Conservation (phyloP, 345 rosid genomes). For the Bruguiera gymnorhiza region DNA sequence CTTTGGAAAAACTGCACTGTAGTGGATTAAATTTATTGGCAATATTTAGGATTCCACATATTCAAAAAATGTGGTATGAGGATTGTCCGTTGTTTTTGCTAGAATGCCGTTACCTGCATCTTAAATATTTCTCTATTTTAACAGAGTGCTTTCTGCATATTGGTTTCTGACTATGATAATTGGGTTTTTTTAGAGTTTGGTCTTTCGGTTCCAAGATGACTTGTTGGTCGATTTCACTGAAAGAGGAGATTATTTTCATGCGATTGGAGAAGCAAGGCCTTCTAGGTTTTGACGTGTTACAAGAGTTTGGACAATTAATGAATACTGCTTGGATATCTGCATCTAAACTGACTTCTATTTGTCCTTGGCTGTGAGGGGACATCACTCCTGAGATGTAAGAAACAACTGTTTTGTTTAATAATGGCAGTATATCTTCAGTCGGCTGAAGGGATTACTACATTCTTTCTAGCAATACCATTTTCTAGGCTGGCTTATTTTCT, state of each 20-base stretch:
- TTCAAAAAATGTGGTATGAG: not conserved
- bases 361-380: not conserved
- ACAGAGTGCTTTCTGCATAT: not conserved
- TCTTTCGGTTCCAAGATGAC: constrained; percentile 87
- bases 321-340: not conserved
- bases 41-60: not conserved
- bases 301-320: constrained; percentile 13
- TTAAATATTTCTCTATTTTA: not conserved
- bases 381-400: not conserved
- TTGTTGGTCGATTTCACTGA: constrained; percentile 18
- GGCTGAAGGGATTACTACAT: not conserved
- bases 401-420: not conserved
- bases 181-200: constrained; percentile 58
- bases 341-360: not conserved
- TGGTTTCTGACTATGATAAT: constrained; percentile 24
- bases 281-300: constrained; percentile 4
- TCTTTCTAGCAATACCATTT: too few species aligned
- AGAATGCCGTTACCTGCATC: not conserved
- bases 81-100: not conserved
- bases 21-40: not conserved
- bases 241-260: constrained; percentile 19
- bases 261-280: constrained; percentile 29
- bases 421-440: not conserved
- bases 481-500: too few species aligned
- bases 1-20: not conserved